Evolutionary conservation across 2,329 filamentous ascomycete species (phyloP).

Genomic region (Aspergillus fumigatus): DNA sequence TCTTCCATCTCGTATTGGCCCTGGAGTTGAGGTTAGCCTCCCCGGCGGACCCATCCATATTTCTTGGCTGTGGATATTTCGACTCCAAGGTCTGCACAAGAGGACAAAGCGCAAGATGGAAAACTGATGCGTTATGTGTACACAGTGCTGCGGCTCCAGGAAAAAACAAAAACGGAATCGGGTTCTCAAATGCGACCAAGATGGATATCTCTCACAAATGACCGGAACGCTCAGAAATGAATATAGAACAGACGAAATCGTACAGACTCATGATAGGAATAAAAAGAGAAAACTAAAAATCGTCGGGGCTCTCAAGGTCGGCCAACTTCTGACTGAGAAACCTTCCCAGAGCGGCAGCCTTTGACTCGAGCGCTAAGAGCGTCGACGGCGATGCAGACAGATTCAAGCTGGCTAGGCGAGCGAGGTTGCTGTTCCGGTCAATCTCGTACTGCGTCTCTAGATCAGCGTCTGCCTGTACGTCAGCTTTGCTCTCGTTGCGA

Average conservation of each 20-base stretch:
- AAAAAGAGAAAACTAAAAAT: constrained; percentile 26
- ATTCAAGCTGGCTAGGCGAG: constrained; percentile 36
- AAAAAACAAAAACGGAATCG: not conserved
- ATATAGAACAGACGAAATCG: not conserved
- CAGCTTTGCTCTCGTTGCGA: constrained; percentile 9
- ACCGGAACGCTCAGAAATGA: not conserved
- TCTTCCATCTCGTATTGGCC: not conserved
- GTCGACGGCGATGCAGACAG: constrained; percentile 36
- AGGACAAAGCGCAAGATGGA: not conserved
- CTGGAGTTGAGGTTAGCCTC: not conserved
- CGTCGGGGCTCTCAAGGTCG: constrained; percentile 40
- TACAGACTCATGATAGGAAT: not conserved
- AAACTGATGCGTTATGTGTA: not conserved
- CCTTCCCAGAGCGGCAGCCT: constrained; percentile 38
- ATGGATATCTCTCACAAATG: not conserved
- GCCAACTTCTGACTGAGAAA: constrained; percentile 38
- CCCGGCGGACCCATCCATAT: not conserved
- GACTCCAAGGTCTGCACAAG: not conserved
- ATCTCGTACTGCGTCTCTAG: constrained; percentile 37
- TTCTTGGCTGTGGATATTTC: not conserved
- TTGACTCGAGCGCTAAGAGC: constrained; percentile 39
- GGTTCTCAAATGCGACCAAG: not conserved
- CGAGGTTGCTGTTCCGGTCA: constrained; percentile 36
- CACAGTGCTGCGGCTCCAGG: not conserved
- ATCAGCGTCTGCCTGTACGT: constrained; percentile 20